Conservation (phyloP, 2,329 filamentous ascomycete genomes). For the Tolypocladium pustulatum region DNA sequence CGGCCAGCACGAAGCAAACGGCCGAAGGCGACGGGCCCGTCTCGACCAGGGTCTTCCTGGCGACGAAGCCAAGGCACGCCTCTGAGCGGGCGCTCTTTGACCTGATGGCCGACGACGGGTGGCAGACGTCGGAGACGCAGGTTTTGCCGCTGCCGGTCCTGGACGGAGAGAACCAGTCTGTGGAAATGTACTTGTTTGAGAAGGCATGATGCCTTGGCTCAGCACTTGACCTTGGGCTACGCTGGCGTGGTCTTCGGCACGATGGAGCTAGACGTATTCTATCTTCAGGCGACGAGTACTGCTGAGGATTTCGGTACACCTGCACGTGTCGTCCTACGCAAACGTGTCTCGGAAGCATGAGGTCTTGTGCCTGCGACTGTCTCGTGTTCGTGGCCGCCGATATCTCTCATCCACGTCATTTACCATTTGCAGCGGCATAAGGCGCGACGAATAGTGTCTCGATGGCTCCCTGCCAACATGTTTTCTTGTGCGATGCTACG, state of each 20-base stretch:
- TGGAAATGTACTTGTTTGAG: conserved; percentile 43
- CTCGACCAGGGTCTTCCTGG: conserved; percentile 36
- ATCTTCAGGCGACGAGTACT: background rate
- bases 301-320: background rate
- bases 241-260: background rate
- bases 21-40: conserved; percentile 7
- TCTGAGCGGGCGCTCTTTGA: conserved; percentile 40
- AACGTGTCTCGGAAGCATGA: background rate
- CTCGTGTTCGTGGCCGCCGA: background rate
- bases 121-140: conserved; percentile 30
- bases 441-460: background rate
- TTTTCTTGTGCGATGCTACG: background rate
- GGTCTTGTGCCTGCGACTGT: background rate
- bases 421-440: background rate
- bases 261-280: background rate
- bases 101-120: conserved; percentile 33
- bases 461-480: background rate
- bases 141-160: conserved; percentile 35
- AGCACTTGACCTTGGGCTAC: background rate
- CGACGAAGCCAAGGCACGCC: conserved; percentile 45
- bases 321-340: background rate
- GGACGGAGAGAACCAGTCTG: conserved; percentile 29
- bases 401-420: too few species aligned
- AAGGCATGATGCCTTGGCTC: conserved; percentile 12
- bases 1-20: conserved; percentile 17